phyloP scores from a whole-genome alignment of 2,329 filamentous ascomycete species.

The Endocalyx cinctus region DNA sequence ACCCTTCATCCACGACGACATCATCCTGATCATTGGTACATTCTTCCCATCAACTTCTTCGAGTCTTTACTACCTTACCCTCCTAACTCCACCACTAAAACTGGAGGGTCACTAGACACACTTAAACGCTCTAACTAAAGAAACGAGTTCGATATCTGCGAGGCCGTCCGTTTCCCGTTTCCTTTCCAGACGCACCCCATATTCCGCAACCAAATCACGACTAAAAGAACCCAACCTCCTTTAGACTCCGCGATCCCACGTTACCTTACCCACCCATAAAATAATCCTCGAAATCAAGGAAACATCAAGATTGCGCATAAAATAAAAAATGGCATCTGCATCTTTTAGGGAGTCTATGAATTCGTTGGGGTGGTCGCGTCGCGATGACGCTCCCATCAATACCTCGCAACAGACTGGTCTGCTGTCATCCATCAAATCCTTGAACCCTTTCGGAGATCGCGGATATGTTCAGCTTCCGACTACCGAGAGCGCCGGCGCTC shows the following conservation, averaged over 20 bases:
- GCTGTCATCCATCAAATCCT: conserved; percentile 72
- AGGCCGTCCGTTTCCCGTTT: no score
- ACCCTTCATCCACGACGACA: no score
- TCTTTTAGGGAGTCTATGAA: conserved; percentile 94
- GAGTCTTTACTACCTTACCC: no score
- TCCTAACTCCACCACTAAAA: conserved; percentile 9
- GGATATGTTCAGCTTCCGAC: conserved; percentile 91
- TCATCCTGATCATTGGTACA: no score
- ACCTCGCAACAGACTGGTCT: conserved; percentile 69
- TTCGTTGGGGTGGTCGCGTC: conserved; percentile 88
- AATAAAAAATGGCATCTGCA: conserved; percentile 67
- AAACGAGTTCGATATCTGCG: no score
- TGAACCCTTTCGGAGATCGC: conserved; percentile 82
- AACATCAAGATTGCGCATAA: neutral
- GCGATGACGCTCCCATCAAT: conserved; percentile 70
- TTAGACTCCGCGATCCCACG: no score
- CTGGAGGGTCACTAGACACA: conserved; percentile 19
- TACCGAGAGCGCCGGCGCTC: conserved; percentile 75
- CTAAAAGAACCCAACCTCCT: conserved; percentile 1
- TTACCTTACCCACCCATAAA: no score
- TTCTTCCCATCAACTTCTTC: no score
- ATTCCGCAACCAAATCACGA: conserved; percentile 14
- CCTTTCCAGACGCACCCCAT: conserved; percentile 8
- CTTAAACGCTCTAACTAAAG: no score
- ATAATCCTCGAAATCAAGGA: conserved; percentile 4